Evolutionary conservation across 2,329 filamentous ascomycete genomes (phyloP).

Genomic region (Fusarium sp.): DNA sequence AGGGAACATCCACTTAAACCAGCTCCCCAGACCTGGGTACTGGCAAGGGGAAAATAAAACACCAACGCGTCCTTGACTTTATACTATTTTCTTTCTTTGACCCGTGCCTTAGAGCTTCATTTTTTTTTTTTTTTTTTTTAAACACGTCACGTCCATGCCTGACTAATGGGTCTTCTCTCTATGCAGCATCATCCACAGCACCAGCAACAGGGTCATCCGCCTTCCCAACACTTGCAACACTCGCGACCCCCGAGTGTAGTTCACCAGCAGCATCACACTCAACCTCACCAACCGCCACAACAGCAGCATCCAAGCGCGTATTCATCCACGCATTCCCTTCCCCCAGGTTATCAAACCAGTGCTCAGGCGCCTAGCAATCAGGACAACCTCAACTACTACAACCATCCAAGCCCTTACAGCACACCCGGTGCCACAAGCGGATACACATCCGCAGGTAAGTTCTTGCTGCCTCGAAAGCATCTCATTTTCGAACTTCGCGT

Average conservation of each 20-base stretch:
- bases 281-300: slow-evolving; percentile 69
- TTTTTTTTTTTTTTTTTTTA: slow-evolving; percentile 15
- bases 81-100: slow-evolving; percentile 50
- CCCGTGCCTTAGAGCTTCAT: slow-evolving; percentile 45
- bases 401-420: slow-evolving; percentile 84
- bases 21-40: slow-evolving; percentile 57
- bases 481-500: not conserved
- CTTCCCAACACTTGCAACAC: slow-evolving; percentile 73
- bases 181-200: slow-evolving; percentile 82
- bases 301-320: slow-evolving; percentile 73
- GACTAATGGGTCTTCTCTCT: slow-evolving; percentile 69
- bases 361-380: slow-evolving; percentile 69
- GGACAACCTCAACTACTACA: slow-evolving; percentile 76
- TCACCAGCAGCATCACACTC: slow-evolving; percentile 76
- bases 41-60: slow-evolving; percentile 60
- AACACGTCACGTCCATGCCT: slow-evolving; percentile 46
- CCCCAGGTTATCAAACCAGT: slow-evolving; percentile 74
- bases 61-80: slow-evolving; percentile 57
- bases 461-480: slow-evolving; percentile 2
- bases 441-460: slow-evolving; percentile 87
- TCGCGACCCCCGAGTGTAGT: slow-evolving; percentile 77
- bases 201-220: slow-evolving; percentile 75
- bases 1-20: slow-evolving; percentile 51
- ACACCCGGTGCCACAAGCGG: slow-evolving; percentile 82
- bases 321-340: slow-evolving; percentile 70